Evolutionary conservation across 352 stramenopile genomes (phyloP), one percentile per base, ranked within the genome.

Genomic region (Blastocystis sp.): DNA sequence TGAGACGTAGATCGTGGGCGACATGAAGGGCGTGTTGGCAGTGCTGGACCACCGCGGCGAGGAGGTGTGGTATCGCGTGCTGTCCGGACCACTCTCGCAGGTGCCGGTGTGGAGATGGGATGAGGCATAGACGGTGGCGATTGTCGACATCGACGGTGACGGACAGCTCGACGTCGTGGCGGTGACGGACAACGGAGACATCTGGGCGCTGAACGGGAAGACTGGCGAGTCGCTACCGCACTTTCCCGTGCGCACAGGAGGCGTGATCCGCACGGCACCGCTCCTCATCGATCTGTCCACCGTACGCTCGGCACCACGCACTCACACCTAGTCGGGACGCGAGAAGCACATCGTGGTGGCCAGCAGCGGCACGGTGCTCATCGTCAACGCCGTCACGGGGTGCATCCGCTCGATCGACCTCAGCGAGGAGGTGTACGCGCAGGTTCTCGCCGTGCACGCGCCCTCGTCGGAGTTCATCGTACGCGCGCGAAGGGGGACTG

Each of bases 141-240:
- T 69, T 9, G 74, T 31, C 13, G 74, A 85, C 39, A 39, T 85
- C 16, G 31, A 69, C 45, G 51, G 74, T 0, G 60, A 85, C 33
- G 74, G 74, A 24, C 39, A 35, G 19, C 74, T 85, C 4, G 74
- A 85, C 37, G 60, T 85, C 1, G 55, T 85, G 19, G 74, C 74
- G 24, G 74, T 85, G 1, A 85, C 74, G 51, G 74, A 85, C 37
- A 85, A 69, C 45, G 74, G 74, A 3, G 74, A 85, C 31, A 13
- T 85, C 2, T 85, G 74, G 74, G 55, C 66, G 19, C 37, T 85
- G 21, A 24, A 85, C 26, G 74, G 74, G 4, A 29, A 85, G n/a
- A 70, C 74, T 12, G 74, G 74, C 13, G 66, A 67, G 35, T 31
- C 55, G 1, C 24, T 85, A 0, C 19, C 45, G 61, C 19, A 21